Conservation (phyloP, 768 basidiomycete genomes). For the Leccinum pellstonianum region DNA sequence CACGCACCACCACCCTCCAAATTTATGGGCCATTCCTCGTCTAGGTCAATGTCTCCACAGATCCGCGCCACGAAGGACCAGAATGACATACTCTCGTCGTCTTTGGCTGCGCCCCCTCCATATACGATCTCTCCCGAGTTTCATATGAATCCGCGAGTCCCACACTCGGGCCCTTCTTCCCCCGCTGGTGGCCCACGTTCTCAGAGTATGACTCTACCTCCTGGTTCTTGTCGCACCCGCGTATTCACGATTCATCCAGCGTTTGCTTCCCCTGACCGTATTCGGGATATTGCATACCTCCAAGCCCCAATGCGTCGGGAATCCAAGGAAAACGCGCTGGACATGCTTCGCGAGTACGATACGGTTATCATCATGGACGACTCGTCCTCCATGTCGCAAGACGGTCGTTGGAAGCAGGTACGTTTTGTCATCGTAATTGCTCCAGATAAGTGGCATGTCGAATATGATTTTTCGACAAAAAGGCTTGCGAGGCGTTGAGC, state of each 20-base stretch:
- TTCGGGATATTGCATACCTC: conserved; percentile 24
- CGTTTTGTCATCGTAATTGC: neutral
- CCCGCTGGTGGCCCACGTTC: neutral
- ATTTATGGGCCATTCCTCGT: conserved; percentile 14
- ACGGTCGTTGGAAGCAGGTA: conserved; percentile 51
- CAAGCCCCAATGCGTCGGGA: conserved; percentile 27
- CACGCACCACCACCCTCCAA: neutral
- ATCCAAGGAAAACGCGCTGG: conserved; percentile 30
- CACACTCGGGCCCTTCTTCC: conserved; percentile 1
- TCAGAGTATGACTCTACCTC: conserved; percentile 21
- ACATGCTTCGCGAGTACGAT: conserved; percentile 46
- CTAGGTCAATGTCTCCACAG: conserved; percentile 12
- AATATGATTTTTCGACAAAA: neutral
- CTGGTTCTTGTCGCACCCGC: conserved; percentile 21
- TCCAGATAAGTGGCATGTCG: neutral
- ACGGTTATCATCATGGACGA: conserved; percentile 63
- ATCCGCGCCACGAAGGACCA: neutral
- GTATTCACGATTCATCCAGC: conserved; percentile 26
- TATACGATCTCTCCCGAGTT: conserved; percentile 16
- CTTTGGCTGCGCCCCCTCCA: conserved; percentile 24
- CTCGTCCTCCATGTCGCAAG: conserved; percentile 52
- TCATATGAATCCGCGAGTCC: conserved; percentile 5
- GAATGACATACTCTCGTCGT: conserved; percentile 1
- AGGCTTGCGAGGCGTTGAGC: conserved; percentile 32
- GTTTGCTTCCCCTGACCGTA: conserved; percentile 14